Base-by-base conservation (phyloP, 768 basidiomycete genomes). In the Cystobasidium onofrii region DNA sequence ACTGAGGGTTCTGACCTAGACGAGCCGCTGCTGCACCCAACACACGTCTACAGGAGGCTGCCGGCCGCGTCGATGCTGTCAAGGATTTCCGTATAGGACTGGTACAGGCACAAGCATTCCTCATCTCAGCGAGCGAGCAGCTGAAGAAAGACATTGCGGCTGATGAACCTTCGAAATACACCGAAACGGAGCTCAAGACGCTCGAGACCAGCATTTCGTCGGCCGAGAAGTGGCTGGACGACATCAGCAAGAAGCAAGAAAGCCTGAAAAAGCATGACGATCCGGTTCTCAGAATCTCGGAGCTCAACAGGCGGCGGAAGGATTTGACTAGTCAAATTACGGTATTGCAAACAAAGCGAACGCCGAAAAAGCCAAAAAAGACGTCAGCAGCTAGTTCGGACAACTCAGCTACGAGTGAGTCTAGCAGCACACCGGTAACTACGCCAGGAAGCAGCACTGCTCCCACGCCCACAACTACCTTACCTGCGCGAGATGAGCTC, bases 31-130 rank as follows among this genome's bases (percentile, higher is more conserved):
- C 70, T 46, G 70, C 33, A 54, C 63, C 76, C 60, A 62, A 69
- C 7, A 86, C 88, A 80, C 90, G 96, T 15, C 92, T 93, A 83
- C 86, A 87, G 80, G 96, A 99, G 82, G 89, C 90, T 57, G 87
- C 90, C 76, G 87, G 87, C 33, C 92, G 96, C 82, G 90, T 90
- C 1, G 85, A 87, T 75, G 87, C 88, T 0, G 84, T 98, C 69
- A 89, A 92, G 79, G 89, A 92, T 87, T 82, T 99, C 87, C 90
- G 88, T 85, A 81, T 90, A 87, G 73, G 88, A 85, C 80, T 84
- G 77, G 76, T 78, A 33, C 77, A 81, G 12, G 80, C 81, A 7
- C 78, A 82, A 18, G 81, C 90, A n/a, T 99, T 98, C 88, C 85
- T 96, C 33, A 82, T 84, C 0, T 89, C 92, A 66, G 93, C 94